Evolutionary conservation across 2,329 filamentous ascomycete genomes (phyloP).

Genomic region (Zelopaecilomyces penicillatus): DNA sequence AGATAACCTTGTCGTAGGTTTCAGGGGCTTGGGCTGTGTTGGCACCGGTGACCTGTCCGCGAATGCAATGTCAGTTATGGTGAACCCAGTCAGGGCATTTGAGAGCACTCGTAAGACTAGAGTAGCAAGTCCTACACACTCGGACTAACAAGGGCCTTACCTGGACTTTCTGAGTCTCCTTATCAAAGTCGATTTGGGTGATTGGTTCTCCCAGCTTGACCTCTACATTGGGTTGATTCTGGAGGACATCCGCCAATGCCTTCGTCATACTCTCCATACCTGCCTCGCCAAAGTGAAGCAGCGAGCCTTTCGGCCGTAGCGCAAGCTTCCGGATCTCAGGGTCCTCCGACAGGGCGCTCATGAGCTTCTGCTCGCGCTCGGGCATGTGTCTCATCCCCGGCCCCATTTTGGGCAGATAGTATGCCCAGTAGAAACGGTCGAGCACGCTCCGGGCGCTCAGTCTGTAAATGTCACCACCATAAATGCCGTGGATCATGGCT

Average conservation of each 20-base stretch:
- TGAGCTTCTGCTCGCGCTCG: constrained; percentile 19
- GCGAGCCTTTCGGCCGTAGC: constrained; percentile 19
- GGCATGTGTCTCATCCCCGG: constrained; percentile 36
- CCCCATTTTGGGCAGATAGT: constrained; percentile 18
- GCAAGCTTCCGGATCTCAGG: constrained; percentile 23
- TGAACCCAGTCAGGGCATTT: too few species aligned
- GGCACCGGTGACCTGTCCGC: constrained; percentile 11
- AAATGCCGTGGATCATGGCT: constrained; percentile 76
- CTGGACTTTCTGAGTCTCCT: constrained; percentile 28
- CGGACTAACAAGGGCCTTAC: constrained; percentile 23
- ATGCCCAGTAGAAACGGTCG: constrained; percentile 22
- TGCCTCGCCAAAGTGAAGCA: constrained; percentile 31
- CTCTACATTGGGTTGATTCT: constrained; percentile 47
- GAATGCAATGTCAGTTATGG: too few species aligned
- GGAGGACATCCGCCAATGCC: constrained; percentile 43
- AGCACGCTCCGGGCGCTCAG: constrained; percentile 61
- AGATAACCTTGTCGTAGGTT: constrained; percentile 52
- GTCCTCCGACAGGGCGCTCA: constrained; percentile 20
- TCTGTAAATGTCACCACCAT: constrained; percentile 78
- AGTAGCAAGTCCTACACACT: too few species aligned
- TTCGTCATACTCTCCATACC: constrained; percentile 57
- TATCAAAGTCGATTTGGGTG: constrained; percentile 33
- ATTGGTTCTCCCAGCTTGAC: constrained; percentile 45
- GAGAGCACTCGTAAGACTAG: too few species aligned
- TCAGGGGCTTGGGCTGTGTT: constrained; percentile 7